A percentile compares a stretch with the other conserved stretches of the same genome.
These are phyloP conservation scores for Aureobasidium pullulans DNA, from an alignment of 2,329 filamentous ascomycete species.

Conservation along the genomic window DNA sequence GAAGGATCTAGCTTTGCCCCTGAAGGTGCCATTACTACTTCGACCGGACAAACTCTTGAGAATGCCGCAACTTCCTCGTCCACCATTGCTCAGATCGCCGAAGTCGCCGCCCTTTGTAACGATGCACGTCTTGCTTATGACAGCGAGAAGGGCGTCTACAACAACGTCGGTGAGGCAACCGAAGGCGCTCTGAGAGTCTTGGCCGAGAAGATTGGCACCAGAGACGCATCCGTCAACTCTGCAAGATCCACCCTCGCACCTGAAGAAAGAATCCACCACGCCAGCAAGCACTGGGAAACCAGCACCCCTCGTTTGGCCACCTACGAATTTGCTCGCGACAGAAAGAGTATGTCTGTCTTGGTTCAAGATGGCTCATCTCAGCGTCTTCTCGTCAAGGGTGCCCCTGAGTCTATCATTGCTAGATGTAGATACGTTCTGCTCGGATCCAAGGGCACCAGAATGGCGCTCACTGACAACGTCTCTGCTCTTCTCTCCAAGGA, in stretches of 20 bases:
- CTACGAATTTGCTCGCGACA: conserved; percentile 93
- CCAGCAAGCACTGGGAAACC: conserved; percentile 78
- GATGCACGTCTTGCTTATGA: conserved; percentile 80
- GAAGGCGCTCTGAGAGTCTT: conserved; percentile 87
- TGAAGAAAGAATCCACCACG: conserved; percentile 64
- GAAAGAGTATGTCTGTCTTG: conserved; percentile 98
- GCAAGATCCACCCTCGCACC: conserved; percentile 40
- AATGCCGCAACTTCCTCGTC: conserved; percentile 64
- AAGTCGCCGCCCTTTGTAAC: conserved; percentile 73
- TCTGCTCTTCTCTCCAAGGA: conserved; percentile 65
- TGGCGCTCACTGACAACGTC: conserved; percentile 63
- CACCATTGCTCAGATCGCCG: conserved; percentile 71
- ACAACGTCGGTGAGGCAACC: conserved; percentile 86
- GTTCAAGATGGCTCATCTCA: conserved; percentile 63
- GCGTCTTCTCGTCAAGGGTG: conserved; percentile 90
- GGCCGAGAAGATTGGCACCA: conserved; percentile 89
- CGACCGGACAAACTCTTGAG: conserved; percentile 58
- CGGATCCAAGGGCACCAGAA: conserved; percentile 70
- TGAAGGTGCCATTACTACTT: conserved; percentile 60
- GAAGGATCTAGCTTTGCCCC: conserved; percentile 91
- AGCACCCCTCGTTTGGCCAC: conserved; percentile 69
- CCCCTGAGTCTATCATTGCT: conserved; percentile 88
- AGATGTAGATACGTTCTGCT: conserved; percentile 78
- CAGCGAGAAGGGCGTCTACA: conserved; percentile 62
- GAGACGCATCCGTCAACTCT: conserved; percentile 54